Evolutionary conservation across 169 alveolate genomes (phyloP), one percentile per base, ranked within the genome.

Genomic region (Cryptosporidium viatorum): DNA sequence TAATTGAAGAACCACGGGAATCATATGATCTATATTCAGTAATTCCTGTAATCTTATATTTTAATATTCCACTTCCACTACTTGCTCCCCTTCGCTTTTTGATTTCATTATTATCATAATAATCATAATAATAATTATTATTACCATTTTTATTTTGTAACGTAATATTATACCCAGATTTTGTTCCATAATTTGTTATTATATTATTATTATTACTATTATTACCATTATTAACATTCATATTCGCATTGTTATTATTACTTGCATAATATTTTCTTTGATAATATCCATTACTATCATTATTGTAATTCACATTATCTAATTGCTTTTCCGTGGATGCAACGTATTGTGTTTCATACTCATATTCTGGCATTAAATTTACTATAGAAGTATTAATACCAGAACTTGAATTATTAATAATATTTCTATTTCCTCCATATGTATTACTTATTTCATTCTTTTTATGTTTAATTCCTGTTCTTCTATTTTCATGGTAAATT

Each of bases 311-410:
- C 8, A 9, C 21, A 6, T 23, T 26, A 8, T 70, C 59, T 14
- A 59, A n/a, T 41, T 60, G 65, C 10, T 80, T 80, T 41, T 80
- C 89, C 10, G 89, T 37, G 7, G 89, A 59, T 41, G 29, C 70
- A 45, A 65, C 62, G 33, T 80, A 80, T 59, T 62, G 89, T 18
- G 75, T 80, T 37, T 37, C 69, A 45, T 35, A 43, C 2, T 80
- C 89, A 45, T 80, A 43, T 3, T 73, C 86, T 59, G 71, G 58
- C 23, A 43, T 37, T 8, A 55, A 16, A 55, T 55, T n/a, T 10
- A 45, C 21, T 45, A 4, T 45, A 2, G 55, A 45, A 2, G n/a
- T 45, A 45, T 45, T 45, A 9, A 45, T 45, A 45, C 52, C 52
- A 45, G 52, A 41, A 41, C 12, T 9, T 41, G 48, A 41, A 41